Conservation (phyloP, 495 filamentous ascomycete species). For the Parathielavia appendiculata region DNA sequence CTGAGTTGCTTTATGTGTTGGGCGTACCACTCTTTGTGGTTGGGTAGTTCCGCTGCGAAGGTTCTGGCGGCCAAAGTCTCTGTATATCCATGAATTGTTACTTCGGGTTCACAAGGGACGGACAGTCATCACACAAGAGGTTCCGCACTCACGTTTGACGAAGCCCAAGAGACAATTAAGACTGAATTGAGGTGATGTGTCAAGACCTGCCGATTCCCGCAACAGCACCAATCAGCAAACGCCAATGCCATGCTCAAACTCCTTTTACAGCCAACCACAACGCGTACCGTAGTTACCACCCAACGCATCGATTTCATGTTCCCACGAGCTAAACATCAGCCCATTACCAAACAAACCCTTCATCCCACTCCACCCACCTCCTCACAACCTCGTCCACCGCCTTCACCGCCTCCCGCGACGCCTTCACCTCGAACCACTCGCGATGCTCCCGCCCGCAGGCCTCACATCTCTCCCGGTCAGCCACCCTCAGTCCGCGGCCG, state of each 20-base stretch:
- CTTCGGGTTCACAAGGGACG: no score
- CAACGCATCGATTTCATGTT: background rate
- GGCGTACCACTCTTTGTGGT: no score
- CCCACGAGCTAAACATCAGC: background rate
- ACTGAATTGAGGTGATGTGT: no score
- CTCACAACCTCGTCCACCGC: constrained; percentile 79
- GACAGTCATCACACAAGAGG: no score
- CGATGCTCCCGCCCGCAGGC: constrained; percentile 82
- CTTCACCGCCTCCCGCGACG: constrained; percentile 61
- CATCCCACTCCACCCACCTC: constrained; percentile 80
- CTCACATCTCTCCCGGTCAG: constrained; percentile 53
- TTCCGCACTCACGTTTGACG: no score
- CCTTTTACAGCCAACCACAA: background rate
- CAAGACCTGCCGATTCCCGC: no score
- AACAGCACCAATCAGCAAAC: background rate
- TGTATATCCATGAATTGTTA: no score
- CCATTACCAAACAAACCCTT: constrained; percentile 21
- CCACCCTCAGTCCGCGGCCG: constrained; percentile 58
- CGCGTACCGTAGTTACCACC: background rate
- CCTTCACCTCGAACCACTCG: constrained; percentile 95
- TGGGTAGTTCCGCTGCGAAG: no score
- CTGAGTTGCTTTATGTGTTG: no score
- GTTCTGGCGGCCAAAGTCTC: no score
- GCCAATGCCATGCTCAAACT: background rate
- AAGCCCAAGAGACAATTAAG: background rate